Evolutionary conservation across 2,329 filamentous ascomycete genomes (phyloP).

Genomic region (Xylaria sp.): DNA sequence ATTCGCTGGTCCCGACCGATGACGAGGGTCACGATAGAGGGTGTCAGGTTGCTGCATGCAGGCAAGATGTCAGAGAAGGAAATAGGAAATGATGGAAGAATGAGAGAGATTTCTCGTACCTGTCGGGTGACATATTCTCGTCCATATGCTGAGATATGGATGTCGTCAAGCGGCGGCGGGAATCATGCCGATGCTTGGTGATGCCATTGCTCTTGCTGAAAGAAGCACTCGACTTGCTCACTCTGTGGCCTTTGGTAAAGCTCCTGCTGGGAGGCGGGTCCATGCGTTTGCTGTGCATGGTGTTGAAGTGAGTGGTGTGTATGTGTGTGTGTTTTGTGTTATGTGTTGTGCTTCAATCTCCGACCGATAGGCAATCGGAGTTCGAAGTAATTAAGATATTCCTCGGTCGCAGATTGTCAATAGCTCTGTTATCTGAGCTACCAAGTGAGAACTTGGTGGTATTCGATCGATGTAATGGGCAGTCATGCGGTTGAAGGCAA

Average conservation of each 20-base stretch:
- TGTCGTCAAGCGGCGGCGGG: slow-evolving; percentile 61
- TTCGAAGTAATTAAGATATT: slow-evolving; percentile 22
- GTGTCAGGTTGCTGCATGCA: slow-evolving; percentile 63
- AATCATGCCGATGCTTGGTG: slow-evolving; percentile 65
- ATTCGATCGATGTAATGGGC: slow-evolving; percentile 4
- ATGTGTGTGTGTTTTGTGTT: slow-evolving; percentile 26
- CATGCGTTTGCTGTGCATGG: slow-evolving; percentile 60
- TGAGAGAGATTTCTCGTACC: slow-evolving; percentile 52
- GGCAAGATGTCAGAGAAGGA: slow-evolving; percentile 27
- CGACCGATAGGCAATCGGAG: slow-evolving; percentile 26
- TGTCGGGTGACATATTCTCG: slow-evolving; percentile 55
- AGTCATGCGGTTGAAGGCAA: slow-evolving; percentile 34
- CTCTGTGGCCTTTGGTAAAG: slow-evolving; percentile 64
- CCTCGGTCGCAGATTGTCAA: slow-evolving; percentile 31
- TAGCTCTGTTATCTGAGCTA: slow-evolving; percentile 4
- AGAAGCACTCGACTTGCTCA: slow-evolving; percentile 62
- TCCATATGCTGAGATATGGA: slow-evolving; percentile 55
- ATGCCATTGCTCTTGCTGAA: slow-evolving; percentile 66
- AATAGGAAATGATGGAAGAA: not conserved
- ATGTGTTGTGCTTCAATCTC: slow-evolving; percentile 27
- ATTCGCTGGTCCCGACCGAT: slow-evolving; percentile 85
- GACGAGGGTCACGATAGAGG: slow-evolving; percentile 81
- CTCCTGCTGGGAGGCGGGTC: slow-evolving; percentile 60
- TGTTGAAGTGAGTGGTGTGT: slow-evolving; percentile 44
- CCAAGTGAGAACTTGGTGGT: slow-evolving; percentile 7